These are phyloP conservation scores for Colletotrichum scovillei DNA, from an alignment of 2,329 filamentous ascomycete species.

Conservation along the genomic window DNA sequence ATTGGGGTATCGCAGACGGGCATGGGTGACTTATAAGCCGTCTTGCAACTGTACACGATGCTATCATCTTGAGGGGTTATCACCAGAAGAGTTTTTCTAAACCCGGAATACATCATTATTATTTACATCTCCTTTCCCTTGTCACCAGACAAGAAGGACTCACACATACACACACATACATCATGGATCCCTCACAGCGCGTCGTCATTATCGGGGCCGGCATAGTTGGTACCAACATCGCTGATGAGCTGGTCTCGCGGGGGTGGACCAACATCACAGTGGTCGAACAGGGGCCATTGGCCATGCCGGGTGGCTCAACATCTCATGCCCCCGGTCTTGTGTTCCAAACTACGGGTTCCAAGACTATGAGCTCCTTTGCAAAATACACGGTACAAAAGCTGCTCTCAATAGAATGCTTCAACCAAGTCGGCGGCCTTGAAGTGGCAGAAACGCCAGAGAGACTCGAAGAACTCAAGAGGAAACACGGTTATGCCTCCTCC, in stretches of 20 bases:
- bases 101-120: not conserved
- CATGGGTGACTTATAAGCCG: conserved; percentile 5
- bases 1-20: conserved; percentile 19
- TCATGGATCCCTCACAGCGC: conserved; percentile 51
- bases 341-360: conserved; percentile 70
- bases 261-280: conserved; percentile 75
- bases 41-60: not conserved
- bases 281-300: conserved; percentile 71
- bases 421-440: conserved; percentile 72
- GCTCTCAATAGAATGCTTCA: conserved; percentile 68
- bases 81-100: not conserved
- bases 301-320: conserved; percentile 73
- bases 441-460: conserved; percentile 70
- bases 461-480: conserved; percentile 71
- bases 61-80: not conserved
- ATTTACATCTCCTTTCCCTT: not conserved
- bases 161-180: not conserved
- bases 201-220: conserved; percentile 73
- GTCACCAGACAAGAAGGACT: not conserved
- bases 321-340: conserved; percentile 74
- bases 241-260: conserved; percentile 70
- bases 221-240: conserved; percentile 72
- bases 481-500: conserved; percentile 68
- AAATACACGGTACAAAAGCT: conserved; percentile 72
- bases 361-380: conserved; percentile 68